Evolutionary conservation across 2,329 filamentous ascomycete species (phyloP).

Genomic region (Botryotinia globosa): DNA sequence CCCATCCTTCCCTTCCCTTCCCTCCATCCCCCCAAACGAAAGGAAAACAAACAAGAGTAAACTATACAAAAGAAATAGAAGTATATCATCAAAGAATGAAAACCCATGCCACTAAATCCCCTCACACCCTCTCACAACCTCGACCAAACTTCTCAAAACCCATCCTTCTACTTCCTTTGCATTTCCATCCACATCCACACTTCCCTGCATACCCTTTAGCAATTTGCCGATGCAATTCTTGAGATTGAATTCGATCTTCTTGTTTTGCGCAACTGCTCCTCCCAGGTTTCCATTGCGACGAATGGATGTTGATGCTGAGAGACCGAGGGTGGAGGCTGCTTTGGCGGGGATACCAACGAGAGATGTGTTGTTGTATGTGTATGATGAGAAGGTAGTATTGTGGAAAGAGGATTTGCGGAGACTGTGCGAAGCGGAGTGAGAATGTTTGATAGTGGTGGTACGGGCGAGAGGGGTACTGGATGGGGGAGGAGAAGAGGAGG

Average conservation of each 20-base stretch:
- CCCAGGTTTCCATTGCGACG: background rate
- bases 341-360: conserved; percentile 24
- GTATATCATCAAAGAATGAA: background rate
- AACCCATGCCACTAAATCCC: background rate
- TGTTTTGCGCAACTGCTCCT: background rate
- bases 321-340: conserved; percentile 23
- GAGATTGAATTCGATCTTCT: conserved; percentile 15
- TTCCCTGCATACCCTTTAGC: conserved; percentile 20
- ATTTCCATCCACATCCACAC: background rate
- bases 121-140: conserved; percentile 25
- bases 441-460: conserved; percentile 14
- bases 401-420: background rate
- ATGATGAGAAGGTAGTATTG: background rate
- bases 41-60: background rate
- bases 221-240: conserved; percentile 17
- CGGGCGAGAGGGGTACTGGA: background rate
- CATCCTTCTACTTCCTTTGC: conserved; percentile 15
- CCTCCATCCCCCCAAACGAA: background rate
- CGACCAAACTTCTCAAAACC: conserved; percentile 23
- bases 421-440: conserved; percentile 14
- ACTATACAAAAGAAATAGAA: background rate
- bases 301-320: background rate
- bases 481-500: background rate
- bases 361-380: conserved; percentile 6
- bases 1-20: background rate